phyloP scores from a whole-genome alignment of 2,329 filamentous ascomycete genomes.

The Exophiala sideris region DNA sequence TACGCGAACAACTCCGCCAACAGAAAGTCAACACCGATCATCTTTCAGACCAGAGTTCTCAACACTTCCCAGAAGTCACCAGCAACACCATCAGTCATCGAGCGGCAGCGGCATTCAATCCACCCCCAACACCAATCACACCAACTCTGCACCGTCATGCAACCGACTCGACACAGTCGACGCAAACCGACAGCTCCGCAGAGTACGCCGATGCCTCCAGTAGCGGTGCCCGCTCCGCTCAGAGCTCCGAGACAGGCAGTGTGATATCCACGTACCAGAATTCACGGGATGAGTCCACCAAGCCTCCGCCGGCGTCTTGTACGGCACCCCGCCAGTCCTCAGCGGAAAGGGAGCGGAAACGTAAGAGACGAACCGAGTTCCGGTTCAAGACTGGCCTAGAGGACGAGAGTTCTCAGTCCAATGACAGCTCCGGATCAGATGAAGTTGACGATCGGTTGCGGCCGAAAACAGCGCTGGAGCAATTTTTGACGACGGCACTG shows the following conservation, averaged over 20 bases:
- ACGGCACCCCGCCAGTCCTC: neutral
- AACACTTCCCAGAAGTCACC: constrained; percentile 14
- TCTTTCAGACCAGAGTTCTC: constrained; percentile 10
- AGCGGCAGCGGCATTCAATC: neutral
- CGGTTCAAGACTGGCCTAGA: constrained; percentile 17
- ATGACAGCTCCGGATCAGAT: constrained; percentile 7
- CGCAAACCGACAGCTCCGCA: constrained; percentile 5
- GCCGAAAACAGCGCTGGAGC: constrained; percentile 15
- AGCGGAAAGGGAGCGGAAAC: constrained; percentile 2
- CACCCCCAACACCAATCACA: constrained; percentile 8
- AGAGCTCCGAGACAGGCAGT: constrained; percentile 13
- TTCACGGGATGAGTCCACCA: neutral
- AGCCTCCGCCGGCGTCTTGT: neutral
- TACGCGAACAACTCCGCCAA: constrained; percentile 22
- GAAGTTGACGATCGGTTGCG: neutral
- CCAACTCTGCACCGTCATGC: constrained; percentile 5
- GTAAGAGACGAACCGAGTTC: constrained; percentile 9
- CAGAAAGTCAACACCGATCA: constrained; percentile 20
- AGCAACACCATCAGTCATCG: neutral
- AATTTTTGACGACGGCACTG: constrained; percentile 17
- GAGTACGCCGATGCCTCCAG: constrained; percentile 16
- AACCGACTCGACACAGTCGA: constrained; percentile 2
- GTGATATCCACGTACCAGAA: constrained; percentile 5
- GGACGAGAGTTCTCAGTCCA: constrained; percentile 3
- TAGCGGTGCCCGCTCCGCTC: constrained; percentile 6